Evolutionary conservation across 2,329 filamentous ascomycete species (phyloP).

Genomic region (Penicillium sp.): DNA sequence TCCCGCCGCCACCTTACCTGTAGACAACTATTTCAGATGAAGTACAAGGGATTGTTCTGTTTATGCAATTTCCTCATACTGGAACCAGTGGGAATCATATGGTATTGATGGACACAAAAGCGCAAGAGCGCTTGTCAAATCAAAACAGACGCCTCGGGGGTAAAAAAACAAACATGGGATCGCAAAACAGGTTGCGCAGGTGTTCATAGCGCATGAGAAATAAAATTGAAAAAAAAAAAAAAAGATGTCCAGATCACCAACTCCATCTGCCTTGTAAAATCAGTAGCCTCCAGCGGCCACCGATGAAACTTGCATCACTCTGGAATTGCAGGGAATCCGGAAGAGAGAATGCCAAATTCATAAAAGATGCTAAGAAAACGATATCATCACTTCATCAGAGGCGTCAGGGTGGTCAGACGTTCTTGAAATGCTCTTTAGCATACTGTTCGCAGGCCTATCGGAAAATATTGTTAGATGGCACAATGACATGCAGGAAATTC

Average conservation of each 20-base stretch:
- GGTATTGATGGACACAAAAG: constrained; percentile 15
- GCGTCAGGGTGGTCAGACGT: constrained; percentile 32
- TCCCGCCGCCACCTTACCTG: constrained; percentile 11
- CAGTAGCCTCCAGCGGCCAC: constrained; percentile 15
- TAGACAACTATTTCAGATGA: no score
- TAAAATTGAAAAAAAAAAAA: constrained; percentile 5
- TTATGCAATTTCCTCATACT: constrained; percentile 1
- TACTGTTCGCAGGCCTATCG: constrained; percentile 80
- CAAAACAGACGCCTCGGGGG: constrained; percentile 15
- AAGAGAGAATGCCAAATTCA: constrained; percentile 23
- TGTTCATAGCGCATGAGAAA: constrained; percentile 4
- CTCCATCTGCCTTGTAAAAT: constrained; percentile 25
- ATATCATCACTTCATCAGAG: constrained; percentile 37
- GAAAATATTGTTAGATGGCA: constrained; percentile 15
- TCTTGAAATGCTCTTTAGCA: constrained; percentile 85
- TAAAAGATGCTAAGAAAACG: constrained; percentile 24
- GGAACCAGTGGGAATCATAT: constrained; percentile 18
- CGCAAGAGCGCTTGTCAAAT: constrained; percentile 10
- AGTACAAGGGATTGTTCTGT: no score
- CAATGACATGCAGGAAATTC: constrained; percentile 13
- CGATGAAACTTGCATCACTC: constrained; percentile 25
- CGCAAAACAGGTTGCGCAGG: constrained; percentile 8
- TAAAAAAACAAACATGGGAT: neutral
- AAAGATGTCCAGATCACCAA: constrained; percentile 20
- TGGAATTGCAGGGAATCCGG: constrained; percentile 24